These are phyloP conservation scores for Lobosporangium transversale DNA, from an alignment of 192 early-diverging fungal genomes.

Conservation along the genomic window DNA sequence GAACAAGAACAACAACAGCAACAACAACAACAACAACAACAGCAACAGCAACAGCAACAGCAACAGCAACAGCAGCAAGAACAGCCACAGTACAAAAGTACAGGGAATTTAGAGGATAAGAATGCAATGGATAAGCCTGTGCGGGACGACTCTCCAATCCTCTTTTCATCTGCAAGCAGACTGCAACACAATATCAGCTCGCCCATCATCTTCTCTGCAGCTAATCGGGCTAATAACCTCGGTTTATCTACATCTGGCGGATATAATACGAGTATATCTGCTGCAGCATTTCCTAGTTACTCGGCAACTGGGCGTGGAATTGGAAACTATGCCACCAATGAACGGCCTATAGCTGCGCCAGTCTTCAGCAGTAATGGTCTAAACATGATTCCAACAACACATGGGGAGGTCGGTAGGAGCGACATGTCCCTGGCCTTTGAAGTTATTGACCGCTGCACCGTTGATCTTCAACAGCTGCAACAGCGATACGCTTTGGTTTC, in stretches of 20 bases:
- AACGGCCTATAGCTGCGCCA: background rate
- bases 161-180: conserved; percentile 28
- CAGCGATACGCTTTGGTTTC: conserved; percentile 20
- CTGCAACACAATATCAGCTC: conserved; percentile 17
- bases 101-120: background rate
- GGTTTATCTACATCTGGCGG: conserved; percentile 1
- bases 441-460: conserved; percentile 41
- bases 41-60: conserved; percentile 23
- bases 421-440: conserved; percentile 50
- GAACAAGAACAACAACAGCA: conserved; percentile 19
- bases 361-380: conserved; percentile 28
- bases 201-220: conserved; percentile 39
- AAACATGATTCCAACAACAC: conserved; percentile 25
- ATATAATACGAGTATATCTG: background rate
- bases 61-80: conserved; percentile 26
- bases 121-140: background rate
- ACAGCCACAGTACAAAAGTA: background rate
- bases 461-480: conserved; percentile 36
- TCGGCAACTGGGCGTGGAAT: background rate
- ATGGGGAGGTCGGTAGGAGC: conserved; percentile 36
- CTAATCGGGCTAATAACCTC: conserved; percentile 10
- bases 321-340: background rate
- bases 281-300: background rate
- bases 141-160: conserved; percentile 15
- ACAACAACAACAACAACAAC: conserved; percentile 26